Evolutionary conservation across 1,139 yeast species (phyloP), one percentile per base, ranked within the genome.

Genomic region (Scheffersomyces illinoinensis): DNA sequence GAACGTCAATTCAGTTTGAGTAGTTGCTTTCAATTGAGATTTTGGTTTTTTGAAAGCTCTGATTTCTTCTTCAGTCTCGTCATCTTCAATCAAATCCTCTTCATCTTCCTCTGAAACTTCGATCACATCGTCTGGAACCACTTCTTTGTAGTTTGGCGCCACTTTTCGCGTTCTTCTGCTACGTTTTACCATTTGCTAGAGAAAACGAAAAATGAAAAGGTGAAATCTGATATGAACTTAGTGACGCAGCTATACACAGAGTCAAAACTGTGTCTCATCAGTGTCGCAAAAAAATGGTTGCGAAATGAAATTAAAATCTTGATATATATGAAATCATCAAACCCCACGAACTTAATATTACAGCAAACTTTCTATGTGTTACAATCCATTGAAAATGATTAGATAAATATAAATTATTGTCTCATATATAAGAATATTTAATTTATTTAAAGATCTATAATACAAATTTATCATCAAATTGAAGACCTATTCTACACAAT

Each of bases 1-100:
- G 10, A 33, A 33, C 10, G 8, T 33, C 43, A 33, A 33, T 33
- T 33, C 10, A 10, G 43, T 33, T 17, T 33, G 43, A 14, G 43
- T 33, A 7, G 17, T 14, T 12, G 43, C 2, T 14, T 33, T 33
- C 43, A 33, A 33, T 33, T 33, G 43, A 33, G 43, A 33, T 33
- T 33, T 33, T 33, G 43, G 17, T 33, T 12, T 33, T 17, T 33
- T 33, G 17, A 33, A 12, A 33, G 14, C 14, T 33, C 24, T 48
- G 24, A 20, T 54, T 17, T 55, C 57, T 18, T 55, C 58, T 17
- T 56, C 58, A 17, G 46, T 53, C 12, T 26, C 51, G 26, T 50
- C 56, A 18, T 52, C 57, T 8, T 55, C 57, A 2, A 48, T 26
- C 51, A 48, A 48, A 48, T 48, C 51, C 24, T 48, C 51, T 14